phyloP scores from a whole-genome alignment of 352 stramenopile species.

The Phytophthora pistaciae region DNA sequence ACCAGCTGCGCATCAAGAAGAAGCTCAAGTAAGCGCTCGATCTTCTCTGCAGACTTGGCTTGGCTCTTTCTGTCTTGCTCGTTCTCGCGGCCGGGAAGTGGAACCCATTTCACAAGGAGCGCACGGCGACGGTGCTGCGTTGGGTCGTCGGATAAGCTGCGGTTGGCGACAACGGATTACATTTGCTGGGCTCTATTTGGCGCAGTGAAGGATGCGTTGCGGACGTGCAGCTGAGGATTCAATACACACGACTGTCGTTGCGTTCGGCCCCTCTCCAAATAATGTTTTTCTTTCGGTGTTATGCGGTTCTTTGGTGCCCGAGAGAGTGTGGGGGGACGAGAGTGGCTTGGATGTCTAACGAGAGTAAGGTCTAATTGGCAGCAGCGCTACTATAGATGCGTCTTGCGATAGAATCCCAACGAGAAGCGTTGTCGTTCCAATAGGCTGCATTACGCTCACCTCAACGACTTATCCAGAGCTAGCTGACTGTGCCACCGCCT shows the following conservation, averaged over 20 bases:
- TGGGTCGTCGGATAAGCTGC: slow-evolving; percentile 9
- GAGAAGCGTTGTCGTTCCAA: too few relatives aligned
- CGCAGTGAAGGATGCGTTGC: slow-evolving; percentile 12
- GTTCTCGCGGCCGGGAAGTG: slow-evolving; percentile 19
- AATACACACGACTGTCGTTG: slow-evolving; percentile 44
- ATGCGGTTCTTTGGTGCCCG: neutral
- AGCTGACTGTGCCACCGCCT: too few relatives aligned
- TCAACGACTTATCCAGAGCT: too few relatives aligned
- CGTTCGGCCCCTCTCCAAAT: slow-evolving; percentile 41
- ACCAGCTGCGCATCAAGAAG: slow-evolving; percentile 99
- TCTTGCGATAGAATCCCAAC: too few relatives aligned
- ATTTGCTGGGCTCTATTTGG: slow-evolving; percentile 13
- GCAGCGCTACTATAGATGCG: too few relatives aligned
- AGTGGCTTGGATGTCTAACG: neutral
- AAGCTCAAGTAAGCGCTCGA: slow-evolving; percentile 98
- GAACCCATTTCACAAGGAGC: slow-evolving; percentile 20
- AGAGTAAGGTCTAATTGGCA: too few relatives aligned
- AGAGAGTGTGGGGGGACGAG: neutral
- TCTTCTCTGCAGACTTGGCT: slow-evolving; percentile 13
- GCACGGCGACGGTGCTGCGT: slow-evolving; percentile 15
- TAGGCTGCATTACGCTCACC: too few relatives aligned
- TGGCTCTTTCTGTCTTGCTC: slow-evolving; percentile 6
- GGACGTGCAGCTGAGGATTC: slow-evolving; percentile 18
- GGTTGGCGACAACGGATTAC: neutral
- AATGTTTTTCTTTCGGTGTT: neutral